Evolutionary conservation across 441 rosid species (phyloP).

Genomic region (Sinapis alba): DNA sequence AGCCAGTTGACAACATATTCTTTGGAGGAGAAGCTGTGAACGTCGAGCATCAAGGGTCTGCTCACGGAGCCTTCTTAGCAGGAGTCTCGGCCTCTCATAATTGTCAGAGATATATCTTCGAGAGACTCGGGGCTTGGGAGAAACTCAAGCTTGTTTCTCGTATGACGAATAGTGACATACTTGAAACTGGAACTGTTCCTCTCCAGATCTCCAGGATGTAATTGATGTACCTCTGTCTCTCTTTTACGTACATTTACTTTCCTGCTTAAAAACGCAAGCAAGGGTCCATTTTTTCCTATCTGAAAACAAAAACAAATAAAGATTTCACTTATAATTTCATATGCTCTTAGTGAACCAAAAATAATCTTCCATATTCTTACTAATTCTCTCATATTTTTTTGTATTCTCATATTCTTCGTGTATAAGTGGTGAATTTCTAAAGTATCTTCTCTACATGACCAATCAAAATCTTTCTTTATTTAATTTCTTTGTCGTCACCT

Average conservation of each 20-base stretch:
- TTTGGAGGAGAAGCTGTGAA: constrained; percentile 92
- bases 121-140: constrained; percentile 53
- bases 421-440: no score
- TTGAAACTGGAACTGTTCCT: constrained; percentile 58
- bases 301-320: background rate
- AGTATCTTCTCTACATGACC: no score
- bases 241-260: background rate
- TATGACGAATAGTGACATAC: constrained; percentile 40
- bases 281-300: background rate
- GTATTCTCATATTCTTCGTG: no score
- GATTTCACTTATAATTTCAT: no score
- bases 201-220: constrained; percentile 87
- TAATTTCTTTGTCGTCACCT: no score
- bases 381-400: no score
- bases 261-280: background rate
- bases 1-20: constrained; percentile 67
- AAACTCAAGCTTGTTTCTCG: constrained; percentile 51
- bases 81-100: constrained; percentile 74
- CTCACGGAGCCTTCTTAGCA: constrained; percentile 83
- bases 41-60: constrained; percentile 85
- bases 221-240: constrained; percentile 16
- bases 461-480: no score
- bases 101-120: constrained; percentile 56
- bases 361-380: no score
- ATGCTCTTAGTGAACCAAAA: no score